These are phyloP conservation scores for Debaryomyces maramus DNA, from an alignment of 805 yeast species.

Conservation along the genomic window DNA sequence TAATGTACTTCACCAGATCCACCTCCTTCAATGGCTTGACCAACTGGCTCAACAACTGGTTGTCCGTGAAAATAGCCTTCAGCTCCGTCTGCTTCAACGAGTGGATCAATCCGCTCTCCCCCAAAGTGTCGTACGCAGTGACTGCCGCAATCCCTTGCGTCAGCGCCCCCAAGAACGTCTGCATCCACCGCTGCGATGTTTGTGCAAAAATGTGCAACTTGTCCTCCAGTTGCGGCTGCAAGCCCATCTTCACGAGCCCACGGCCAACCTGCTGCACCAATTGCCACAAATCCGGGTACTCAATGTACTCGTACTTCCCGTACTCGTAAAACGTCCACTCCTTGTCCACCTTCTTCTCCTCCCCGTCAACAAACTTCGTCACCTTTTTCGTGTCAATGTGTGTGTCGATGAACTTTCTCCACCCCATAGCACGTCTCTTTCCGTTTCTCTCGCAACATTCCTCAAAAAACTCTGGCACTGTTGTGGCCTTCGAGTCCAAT, in stretches of 20 bases:
- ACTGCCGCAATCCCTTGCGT: constrained; percentile 83
- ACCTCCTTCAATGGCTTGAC: constrained; percentile 71
- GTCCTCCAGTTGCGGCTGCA: constrained; percentile 58
- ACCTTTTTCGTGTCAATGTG: constrained; percentile 76
- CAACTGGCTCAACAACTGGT: constrained; percentile 63
- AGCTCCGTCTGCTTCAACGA: constrained; percentile 83
- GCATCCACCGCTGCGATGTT: constrained; percentile 90
- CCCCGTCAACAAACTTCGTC: constrained; percentile 76
- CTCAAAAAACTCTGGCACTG: constrained; percentile 66
- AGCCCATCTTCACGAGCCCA: constrained; percentile 75
- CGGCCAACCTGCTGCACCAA: constrained; percentile 59
- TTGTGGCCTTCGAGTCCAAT: constrained; percentile 56
- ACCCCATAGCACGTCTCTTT: constrained; percentile 60
- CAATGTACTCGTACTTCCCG: constrained; percentile 65
- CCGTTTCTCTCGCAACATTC: constrained; percentile 64
- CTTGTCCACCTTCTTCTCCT: constrained; percentile 69
- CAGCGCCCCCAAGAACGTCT: constrained; percentile 74
- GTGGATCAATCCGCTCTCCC: constrained; percentile 83
- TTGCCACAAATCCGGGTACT: constrained; percentile 56
- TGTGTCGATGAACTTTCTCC: constrained; percentile 72
- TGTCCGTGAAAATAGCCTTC: constrained; percentile 80
- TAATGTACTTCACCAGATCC: constrained; percentile 59
- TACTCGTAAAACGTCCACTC: constrained; percentile 86
- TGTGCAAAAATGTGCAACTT: constrained; percentile 82
- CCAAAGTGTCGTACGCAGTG: constrained; percentile 94